Conservation (phyloP, 1,284 basidiomycete genomes). For the Caloboletus inedulis region DNA sequence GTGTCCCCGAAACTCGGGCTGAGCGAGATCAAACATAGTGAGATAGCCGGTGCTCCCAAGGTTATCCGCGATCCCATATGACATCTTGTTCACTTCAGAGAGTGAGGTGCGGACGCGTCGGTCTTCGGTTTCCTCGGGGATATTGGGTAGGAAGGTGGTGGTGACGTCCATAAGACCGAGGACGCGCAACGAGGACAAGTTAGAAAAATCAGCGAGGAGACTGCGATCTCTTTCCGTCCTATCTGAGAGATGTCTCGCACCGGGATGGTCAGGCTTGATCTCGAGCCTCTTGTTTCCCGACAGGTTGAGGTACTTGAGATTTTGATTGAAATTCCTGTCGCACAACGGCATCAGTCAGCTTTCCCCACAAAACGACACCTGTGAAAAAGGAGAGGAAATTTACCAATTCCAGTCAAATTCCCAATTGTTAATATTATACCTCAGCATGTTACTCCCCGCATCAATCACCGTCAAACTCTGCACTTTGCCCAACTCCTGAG, state of each 20-base stretch:
- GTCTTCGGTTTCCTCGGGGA: conserved; percentile 91
- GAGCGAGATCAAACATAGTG: conserved; percentile 90
- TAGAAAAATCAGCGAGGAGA: conserved; percentile 83
- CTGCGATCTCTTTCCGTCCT: conserved; percentile 26
- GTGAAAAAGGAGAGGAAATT: conserved; percentile 20
- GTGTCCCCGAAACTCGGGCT: conserved; percentile 80
- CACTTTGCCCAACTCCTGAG: conserved; percentile 86
- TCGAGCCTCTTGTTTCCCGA: conserved; percentile 88
- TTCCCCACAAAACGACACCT: not conserved
- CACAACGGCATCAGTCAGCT: conserved; percentile 5
- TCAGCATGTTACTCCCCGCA: conserved; percentile 91
- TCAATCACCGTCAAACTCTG: conserved; percentile 82
- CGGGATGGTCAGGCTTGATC: conserved; percentile 64
- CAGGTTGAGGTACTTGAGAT: conserved; percentile 86
- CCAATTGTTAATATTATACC: conserved; percentile 99
- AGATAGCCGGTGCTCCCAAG: conserved; percentile 77
- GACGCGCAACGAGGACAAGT: conserved; percentile 77
- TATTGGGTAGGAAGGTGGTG: conserved; percentile 69
- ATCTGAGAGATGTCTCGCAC: conserved; percentile 22
- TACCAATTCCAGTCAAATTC: conserved; percentile 99
- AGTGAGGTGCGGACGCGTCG: conserved; percentile 90
- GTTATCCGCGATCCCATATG: conserved; percentile 97
- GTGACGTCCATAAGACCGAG: conserved; percentile 99
- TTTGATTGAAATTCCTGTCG: conserved; percentile 93
- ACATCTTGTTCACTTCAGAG: conserved; percentile 90